phyloP scores from a whole-genome alignment of 371 early-diverging fungal species.

The Mucor sp. region DNA sequence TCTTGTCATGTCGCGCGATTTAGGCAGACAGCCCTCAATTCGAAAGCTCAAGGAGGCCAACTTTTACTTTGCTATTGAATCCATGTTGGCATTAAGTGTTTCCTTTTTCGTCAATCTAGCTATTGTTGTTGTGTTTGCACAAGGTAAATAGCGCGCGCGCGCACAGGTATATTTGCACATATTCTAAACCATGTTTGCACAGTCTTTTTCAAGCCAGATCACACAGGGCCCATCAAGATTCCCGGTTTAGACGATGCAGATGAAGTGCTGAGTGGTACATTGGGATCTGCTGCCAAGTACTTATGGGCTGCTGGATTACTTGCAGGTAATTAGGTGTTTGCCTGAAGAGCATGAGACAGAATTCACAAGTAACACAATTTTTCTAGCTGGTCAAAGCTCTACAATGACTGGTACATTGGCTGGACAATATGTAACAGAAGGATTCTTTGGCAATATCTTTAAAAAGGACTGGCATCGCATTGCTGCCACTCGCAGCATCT shows the following conservation, averaged over 20 bases:
- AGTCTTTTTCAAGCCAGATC: conserved; percentile 56
- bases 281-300: conserved; percentile 63
- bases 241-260: conserved; percentile 66
- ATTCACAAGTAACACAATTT: not conserved
- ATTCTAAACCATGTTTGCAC: not conserved
- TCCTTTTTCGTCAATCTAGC: conserved; percentile 75
- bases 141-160: conserved; percentile 34
- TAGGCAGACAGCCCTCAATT: conserved; percentile 45
- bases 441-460: conserved; percentile 65
- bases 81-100: conserved; percentile 60
- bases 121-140: conserved; percentile 70
- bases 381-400: conserved; percentile 66
- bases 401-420: conserved; percentile 79
- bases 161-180: not conserved
- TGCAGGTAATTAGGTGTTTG: conserved; percentile 32
- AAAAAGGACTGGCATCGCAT: conserved; percentile 71
- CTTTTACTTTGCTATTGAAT: conserved; percentile 67
- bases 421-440: conserved; percentile 77
- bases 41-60: conserved; percentile 68
- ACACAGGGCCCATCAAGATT: conserved; percentile 25
- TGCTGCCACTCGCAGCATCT: conserved; percentile 62
- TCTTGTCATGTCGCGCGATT: conserved; percentile 60
- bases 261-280: conserved; percentile 51
- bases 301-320: conserved; percentile 72
- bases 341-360: not conserved